phyloP scores from a whole-genome alignment of 2,329 filamentous ascomycete genomes.

The Sporothrix sp. region DNA sequence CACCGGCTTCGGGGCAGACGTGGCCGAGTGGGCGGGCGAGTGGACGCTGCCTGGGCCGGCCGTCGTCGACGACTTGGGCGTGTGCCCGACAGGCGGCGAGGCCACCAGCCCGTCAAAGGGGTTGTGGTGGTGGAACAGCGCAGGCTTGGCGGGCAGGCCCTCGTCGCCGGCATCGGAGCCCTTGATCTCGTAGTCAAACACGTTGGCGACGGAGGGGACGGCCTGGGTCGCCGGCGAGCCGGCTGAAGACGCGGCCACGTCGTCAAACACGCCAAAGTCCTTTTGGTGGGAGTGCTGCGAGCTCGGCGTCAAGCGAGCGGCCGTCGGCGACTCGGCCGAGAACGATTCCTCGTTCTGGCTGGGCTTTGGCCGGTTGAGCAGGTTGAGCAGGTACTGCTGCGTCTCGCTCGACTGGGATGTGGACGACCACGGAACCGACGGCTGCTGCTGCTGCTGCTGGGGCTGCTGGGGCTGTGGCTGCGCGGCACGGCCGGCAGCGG shows the following conservation, averaged over 20 bases:
- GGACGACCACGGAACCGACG: constrained; percentile 33
- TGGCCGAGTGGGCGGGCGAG: constrained; percentile 21
- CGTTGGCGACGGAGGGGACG: constrained; percentile 3
- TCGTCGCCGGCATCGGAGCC: constrained; percentile 19
- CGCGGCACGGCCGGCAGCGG: neutral
- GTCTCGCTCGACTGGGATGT: constrained; percentile 55
- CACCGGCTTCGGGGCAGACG: constrained; percentile 27
- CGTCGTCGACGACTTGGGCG: constrained; percentile 31
- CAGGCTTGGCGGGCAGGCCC: constrained; percentile 22
- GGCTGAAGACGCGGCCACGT: neutral
- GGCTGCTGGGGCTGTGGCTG: constrained; percentile 20
- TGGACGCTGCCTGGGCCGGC: constrained; percentile 21
- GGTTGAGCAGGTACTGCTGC: constrained; percentile 74
- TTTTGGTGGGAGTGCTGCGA: constrained; percentile 15
- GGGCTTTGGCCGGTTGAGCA: constrained; percentile 71
- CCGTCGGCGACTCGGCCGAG: constrained; percentile 33
- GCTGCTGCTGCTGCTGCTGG: too few species aligned
- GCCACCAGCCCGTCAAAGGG: constrained; percentile 33
- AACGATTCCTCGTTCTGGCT: constrained; percentile 43
- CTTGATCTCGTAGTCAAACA: constrained; percentile 15
- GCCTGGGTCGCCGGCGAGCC: constrained; percentile 10
- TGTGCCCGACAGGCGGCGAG: constrained; percentile 33
- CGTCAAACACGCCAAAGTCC: neutral
- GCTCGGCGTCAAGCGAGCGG: constrained; percentile 25
- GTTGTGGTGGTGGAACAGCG: constrained; percentile 29